Evolutionary conservation across 2,329 filamentous ascomycete genomes (phyloP).

Genomic region (Gnomoniopsis sp.): DNA sequence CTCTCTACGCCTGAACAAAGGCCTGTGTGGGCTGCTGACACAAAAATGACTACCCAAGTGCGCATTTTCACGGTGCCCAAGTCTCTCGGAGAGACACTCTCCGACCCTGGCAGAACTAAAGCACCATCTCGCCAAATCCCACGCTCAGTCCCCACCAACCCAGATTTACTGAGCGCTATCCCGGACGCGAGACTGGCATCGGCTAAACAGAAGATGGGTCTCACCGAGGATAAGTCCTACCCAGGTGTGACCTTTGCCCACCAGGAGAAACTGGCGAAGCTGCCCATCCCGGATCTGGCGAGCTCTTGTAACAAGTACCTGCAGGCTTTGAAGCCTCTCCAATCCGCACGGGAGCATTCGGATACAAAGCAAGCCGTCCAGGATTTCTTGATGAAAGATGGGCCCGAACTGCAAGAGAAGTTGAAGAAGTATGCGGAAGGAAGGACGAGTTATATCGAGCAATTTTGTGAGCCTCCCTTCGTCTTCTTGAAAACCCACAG

Average conservation of each 20-base stretch:
- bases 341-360: constrained; percentile 74
- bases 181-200: constrained; percentile 31
- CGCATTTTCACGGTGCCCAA: constrained; percentile 67
- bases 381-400: constrained; percentile 79
- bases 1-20: constrained; percentile 62
- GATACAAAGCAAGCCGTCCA: constrained; percentile 77
- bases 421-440: constrained; percentile 86
- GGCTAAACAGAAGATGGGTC: constrained; percentile 46
- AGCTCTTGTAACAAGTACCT: constrained; percentile 76
- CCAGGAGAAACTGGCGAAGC: constrained; percentile 84
- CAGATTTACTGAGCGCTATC: constrained; percentile 31
- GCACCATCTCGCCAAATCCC: constrained; percentile 25
- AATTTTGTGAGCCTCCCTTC: constrained; percentile 73
- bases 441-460: constrained; percentile 95
- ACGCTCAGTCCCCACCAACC: constrained; percentile 34
- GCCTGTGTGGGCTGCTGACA: constrained; percentile 38
- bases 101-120: constrained; percentile 35
- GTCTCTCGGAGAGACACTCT: constrained; percentile 69
- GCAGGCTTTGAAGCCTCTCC: constrained; percentile 73
- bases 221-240: constrained; percentile 49
- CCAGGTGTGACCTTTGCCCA: constrained; percentile 83
- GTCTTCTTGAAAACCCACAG: not conserved
- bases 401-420: constrained; percentile 81
- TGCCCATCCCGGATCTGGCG: constrained; percentile 89
- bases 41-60: constrained; percentile 59